Evolutionary conservation across 1,284 basidiomycete genomes (phyloP).

Genomic region (Hypsizygus ulmarius): DNA sequence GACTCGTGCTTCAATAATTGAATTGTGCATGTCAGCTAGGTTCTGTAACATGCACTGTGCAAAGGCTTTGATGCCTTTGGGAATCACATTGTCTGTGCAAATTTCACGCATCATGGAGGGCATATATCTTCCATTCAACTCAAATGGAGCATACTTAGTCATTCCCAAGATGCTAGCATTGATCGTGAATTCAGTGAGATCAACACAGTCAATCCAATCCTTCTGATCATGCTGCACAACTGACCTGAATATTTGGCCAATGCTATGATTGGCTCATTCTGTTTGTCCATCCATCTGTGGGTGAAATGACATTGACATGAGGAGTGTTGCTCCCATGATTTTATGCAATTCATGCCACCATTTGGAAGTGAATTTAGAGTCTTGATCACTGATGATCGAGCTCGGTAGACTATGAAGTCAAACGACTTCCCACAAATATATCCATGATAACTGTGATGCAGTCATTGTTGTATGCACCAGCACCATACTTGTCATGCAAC

Average conservation of each 20-base stretch:
- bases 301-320: constrained; percentile 44
- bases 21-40: constrained; percentile 27
- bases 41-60: constrained; percentile 21
- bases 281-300: constrained; percentile 40
- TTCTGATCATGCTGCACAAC: constrained; percentile 29
- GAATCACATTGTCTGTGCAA: constrained; percentile 2
- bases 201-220: constrained; percentile 31
- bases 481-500: constrained; percentile 29
- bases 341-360: constrained; percentile 33
- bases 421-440: constrained; percentile 26
- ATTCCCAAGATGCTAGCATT: constrained; percentile 28
- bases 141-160: constrained; percentile 36
- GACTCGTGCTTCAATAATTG: constrained; percentile 24
- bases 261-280: constrained; percentile 27
- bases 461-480: constrained; percentile 22
- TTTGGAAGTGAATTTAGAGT: constrained; percentile 33
- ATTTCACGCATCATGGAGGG: constrained; percentile 4
- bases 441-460: constrained; percentile 26
- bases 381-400: constrained; percentile 32
- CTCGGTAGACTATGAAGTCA: constrained; percentile 34
- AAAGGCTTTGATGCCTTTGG: constrained; percentile 24
- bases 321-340: constrained; percentile 30
- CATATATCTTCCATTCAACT: constrained; percentile 31
- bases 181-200: constrained; percentile 33
- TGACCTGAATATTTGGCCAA: constrained; percentile 28